These are phyloP conservation scores for Pseudopithomyces chartarum DNA, from an alignment of 2,329 filamentous ascomycete genomes.

Conservation along the genomic window DNA sequence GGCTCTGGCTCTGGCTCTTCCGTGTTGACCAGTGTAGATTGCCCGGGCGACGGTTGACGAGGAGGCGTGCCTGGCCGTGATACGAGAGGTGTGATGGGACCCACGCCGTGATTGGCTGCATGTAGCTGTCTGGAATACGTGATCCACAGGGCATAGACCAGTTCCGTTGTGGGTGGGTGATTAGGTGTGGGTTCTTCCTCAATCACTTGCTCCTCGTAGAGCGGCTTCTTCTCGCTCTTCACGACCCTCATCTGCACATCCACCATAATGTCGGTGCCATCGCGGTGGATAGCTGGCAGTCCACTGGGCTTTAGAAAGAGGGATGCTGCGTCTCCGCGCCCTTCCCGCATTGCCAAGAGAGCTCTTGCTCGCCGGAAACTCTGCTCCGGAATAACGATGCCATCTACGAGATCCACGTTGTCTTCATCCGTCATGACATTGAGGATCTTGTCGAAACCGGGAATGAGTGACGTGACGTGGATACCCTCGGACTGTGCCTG, in stretches of 20 bases:
- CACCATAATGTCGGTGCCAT: slow-evolving; percentile 89
- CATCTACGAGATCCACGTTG: slow-evolving; percentile 79
- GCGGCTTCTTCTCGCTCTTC: slow-evolving; percentile 69
- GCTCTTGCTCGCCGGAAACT: slow-evolving; percentile 90
- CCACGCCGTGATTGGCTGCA: slow-evolving; percentile 66
- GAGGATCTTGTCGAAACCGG: slow-evolving; percentile 84
- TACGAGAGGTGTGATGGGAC: slow-evolving; percentile 66
- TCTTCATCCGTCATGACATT: slow-evolving; percentile 85
- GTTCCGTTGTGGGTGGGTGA: slow-evolving; percentile 62
- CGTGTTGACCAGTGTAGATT: slow-evolving; percentile 55
- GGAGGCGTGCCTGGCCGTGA: slow-evolving; percentile 73
- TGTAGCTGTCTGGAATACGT: slow-evolving; percentile 95
- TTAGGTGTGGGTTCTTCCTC: slow-evolving; percentile 59
- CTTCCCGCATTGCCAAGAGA: slow-evolving; percentile 81
- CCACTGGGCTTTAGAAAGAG: slow-evolving; percentile 85
- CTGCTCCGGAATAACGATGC: slow-evolving; percentile 96
- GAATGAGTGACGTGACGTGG: slow-evolving; percentile 78
- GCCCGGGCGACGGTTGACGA: slow-evolving; percentile 78
- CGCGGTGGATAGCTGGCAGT: slow-evolving; percentile 82
- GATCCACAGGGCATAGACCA: slow-evolving; percentile 95
- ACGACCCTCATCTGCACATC: slow-evolving; percentile 97
- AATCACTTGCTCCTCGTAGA: slow-evolving; percentile 65
- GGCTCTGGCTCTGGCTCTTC: slow-evolving; percentile 40
- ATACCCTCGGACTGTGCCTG: slow-evolving; percentile 82
- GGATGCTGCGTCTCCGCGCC: slow-evolving; percentile 73